A percentile compares a stretch with the other conserved stretches of the same genome.
phyloP scores from a whole-genome alignment of 1,284 basidiomycete genomes.

The Cystobasidium slooffiae region DNA sequence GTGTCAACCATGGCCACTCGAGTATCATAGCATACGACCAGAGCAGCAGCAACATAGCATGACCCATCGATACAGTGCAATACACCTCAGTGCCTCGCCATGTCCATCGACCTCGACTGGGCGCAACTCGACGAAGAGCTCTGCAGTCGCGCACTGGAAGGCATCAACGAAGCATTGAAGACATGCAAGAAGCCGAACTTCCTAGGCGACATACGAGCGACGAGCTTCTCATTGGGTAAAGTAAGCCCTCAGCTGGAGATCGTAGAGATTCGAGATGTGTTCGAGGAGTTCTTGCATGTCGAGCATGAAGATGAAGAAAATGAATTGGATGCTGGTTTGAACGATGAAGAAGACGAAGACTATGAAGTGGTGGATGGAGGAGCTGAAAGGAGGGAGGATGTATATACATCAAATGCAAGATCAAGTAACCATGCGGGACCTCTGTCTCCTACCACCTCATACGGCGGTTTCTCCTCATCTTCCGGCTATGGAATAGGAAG shows the following conservation, averaged over 20 bases:
- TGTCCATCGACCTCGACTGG: slow-evolving; percentile 65
- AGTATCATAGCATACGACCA: neutral
- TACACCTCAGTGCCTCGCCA: slow-evolving; percentile 44
- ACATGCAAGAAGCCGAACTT: slow-evolving; percentile 79
- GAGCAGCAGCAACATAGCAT: neutral
- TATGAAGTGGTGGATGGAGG: neutral
- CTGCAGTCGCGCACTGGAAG: slow-evolving; percentile 70
- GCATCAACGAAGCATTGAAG: slow-evolving; percentile 79
- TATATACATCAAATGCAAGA: neutral
- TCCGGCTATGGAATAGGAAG: neutral
- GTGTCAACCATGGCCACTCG: no score
- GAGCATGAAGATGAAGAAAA: slow-evolving; percentile 76
- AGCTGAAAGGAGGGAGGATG: neutral
- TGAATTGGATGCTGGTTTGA: slow-evolving; percentile 55
- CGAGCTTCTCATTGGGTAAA: slow-evolving; percentile 83
- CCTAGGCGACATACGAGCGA: slow-evolving; percentile 86
- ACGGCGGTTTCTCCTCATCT: neutral
- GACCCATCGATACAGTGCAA: neutral
- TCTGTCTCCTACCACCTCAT: slow-evolving; percentile 8
- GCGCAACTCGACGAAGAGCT: slow-evolving; percentile 67
- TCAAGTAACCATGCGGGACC: neutral
- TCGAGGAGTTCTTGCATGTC: slow-evolving; percentile 76
- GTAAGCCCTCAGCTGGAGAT: slow-evolving; percentile 82
- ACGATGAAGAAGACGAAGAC: slow-evolving; percentile 19
- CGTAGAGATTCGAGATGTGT: slow-evolving; percentile 89